Percentiles rank a stretch among this genome's conserved stretches.
phyloP scores from a whole-genome alignment of 495 filamentous ascomycete species.

The Neurospora sp. region DNA sequence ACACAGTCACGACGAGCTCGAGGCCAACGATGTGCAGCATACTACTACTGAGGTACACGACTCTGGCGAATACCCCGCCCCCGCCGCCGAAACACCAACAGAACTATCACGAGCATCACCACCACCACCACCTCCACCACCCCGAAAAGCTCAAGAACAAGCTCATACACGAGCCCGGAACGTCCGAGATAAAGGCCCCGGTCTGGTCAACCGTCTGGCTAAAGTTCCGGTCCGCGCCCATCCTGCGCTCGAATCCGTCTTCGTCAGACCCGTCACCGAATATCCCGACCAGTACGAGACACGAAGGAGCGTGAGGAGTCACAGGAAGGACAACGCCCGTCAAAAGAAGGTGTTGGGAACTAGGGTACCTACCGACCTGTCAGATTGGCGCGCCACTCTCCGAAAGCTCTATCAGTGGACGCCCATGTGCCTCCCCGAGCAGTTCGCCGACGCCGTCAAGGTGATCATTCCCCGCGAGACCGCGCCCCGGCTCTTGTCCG shows the following conservation, averaged over 20 bases:
- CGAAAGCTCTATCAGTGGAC: conserved; percentile 10
- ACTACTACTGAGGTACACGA: not conserved
- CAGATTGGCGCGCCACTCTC: conserved; percentile 21
- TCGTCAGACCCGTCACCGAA: conserved; percentile 9
- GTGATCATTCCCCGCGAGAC: conserved; percentile 5
- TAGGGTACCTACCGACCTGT: not conserved
- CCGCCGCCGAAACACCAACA: not conserved
- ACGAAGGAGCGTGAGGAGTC: not conserved
- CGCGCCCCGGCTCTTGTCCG: not conserved
- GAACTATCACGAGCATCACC: not conserved
- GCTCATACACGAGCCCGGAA: not conserved
- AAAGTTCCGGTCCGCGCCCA: conserved; percentile 14
- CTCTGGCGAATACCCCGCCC: not conserved
- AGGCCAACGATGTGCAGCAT: not conserved
- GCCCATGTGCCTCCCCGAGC: not conserved
- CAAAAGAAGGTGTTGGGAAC: conserved; percentile 3
- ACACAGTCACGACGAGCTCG: not conserved
- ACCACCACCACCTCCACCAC: not conserved
- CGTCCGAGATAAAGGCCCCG: not conserved
- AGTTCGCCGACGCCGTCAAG: conserved; percentile 3
- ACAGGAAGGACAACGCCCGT: not conserved
- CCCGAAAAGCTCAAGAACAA: not conserved
- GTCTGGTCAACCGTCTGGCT: conserved; percentile 10
- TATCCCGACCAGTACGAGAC: conserved; percentile 11
- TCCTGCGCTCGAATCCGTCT: conserved; percentile 8